Base-by-base conservation (phyloP, 495 filamentous ascomycete genomes). In the Penicillium desertorum region DNA sequence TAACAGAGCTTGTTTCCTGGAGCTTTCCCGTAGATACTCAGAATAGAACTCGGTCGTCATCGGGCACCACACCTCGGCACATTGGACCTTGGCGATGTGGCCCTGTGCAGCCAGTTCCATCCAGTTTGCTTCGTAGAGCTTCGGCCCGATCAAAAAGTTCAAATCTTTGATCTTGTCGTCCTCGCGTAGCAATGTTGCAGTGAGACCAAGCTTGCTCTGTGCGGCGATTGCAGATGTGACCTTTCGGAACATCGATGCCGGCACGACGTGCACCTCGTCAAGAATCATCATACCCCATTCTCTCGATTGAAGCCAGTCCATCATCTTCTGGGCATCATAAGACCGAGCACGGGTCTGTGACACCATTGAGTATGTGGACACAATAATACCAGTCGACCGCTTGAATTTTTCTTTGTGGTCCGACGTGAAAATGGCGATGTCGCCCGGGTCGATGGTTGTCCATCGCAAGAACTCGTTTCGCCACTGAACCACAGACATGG, bases 231-330 rank as follows among this genome's bases (percentile, higher is more conserved):
- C 84, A 30, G 90, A 88, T 8, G 93, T 95, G 58, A 97, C 93
- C 62, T 90, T 89, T 62, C 95, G 81, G 74, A 99, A 99, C 74
- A 99, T 95, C 44, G 89, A 87, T 2, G 94, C 95, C 3, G 94
- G 94, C 23, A 96, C 94, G 63, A 99, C 95, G 80, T 99, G 94
- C 36, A 99, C 94, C 71, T 99, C 94, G 70, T 99, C 94, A 6
- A 98, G 82, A 58, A 99, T 90, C 88, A 99, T 91, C 44, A 99
- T 79, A 65, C 94, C 94, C 95, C 94, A 98, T 81, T 99, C 94
- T 53, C 93, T 86, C n/a, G 79, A 79, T 30, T 81, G 83, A 58
- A 99, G 81, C 72, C 96, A 98, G 53, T 96, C 88, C 94, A 98
- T 97, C 87, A 98, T 95, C 76, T 96, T 96, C 69, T 93, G 84